phyloP scores from a whole-genome alignment of 2,329 filamentous ascomycete genomes.

The Venturia effusa region DNA sequence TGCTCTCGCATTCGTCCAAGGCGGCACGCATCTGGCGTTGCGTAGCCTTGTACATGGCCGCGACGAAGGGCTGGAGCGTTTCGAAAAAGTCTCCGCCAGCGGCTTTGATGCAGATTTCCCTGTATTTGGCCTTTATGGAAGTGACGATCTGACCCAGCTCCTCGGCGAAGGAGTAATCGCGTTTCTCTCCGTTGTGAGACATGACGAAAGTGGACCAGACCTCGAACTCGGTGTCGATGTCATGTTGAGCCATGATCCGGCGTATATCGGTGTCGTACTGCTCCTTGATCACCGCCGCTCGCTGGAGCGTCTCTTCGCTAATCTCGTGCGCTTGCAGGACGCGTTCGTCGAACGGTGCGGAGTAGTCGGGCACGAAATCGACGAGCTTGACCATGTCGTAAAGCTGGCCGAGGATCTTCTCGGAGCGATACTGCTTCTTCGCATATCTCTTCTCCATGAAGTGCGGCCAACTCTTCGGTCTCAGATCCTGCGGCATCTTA shows the following conservation, averaged over 20 bases:
- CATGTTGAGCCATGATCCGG: constrained; percentile 74
- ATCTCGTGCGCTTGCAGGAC: constrained; percentile 56
- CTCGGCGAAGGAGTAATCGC: constrained; percentile 81
- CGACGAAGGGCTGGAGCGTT: constrained; percentile 61
- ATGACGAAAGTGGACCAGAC: constrained; percentile 81
- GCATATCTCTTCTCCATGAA: constrained; percentile 65
- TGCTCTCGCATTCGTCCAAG: constrained; percentile 38
- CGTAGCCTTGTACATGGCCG: constrained; percentile 82
- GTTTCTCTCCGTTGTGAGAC: constrained; percentile 57
- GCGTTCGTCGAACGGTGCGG: constrained; percentile 61
- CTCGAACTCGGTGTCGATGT: constrained; percentile 81
- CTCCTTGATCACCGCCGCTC: constrained; percentile 56
- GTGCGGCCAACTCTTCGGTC: constrained; percentile 63
- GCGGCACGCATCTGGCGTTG: constrained; percentile 56
- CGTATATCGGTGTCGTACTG: constrained; percentile 69
- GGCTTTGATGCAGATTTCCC: constrained; percentile 51
- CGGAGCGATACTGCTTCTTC: constrained; percentile 51
- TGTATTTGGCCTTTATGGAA: constrained; percentile 58
- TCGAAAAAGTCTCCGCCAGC: constrained; percentile 26
- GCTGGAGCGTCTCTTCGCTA: constrained; percentile 42
- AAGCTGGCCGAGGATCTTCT: constrained; percentile 64
- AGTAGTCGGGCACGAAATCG: constrained; percentile 63
- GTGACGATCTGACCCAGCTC: constrained; percentile 60
- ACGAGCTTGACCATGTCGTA: constrained; percentile 65
- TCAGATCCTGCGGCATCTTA: constrained; percentile 49